A percentile compares a stretch with the other conserved stretches of the same genome.
phyloP scores from a whole-genome alignment of 2,329 filamentous ascomycete genomes.

The Dactylella cylindrospora region DNA sequence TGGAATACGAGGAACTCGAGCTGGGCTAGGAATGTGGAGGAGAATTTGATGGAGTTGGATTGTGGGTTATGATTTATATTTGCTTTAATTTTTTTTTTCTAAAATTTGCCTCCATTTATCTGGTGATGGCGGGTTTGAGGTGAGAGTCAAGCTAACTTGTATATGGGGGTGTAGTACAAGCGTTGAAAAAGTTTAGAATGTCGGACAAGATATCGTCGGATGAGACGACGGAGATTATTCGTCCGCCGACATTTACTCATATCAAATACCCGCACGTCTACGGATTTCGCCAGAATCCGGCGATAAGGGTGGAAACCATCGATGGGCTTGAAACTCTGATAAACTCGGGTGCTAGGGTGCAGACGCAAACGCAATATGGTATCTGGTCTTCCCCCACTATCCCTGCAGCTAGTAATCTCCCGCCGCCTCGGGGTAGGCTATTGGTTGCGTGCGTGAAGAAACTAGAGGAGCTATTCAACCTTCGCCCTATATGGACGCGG shows the following conservation, averaged over 20 bases:
- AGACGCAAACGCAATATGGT: constrained; percentile 62
- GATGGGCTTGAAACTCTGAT: constrained; percentile 62
- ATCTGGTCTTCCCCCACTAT: constrained; percentile 64
- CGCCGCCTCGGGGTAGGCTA: constrained; percentile 56
- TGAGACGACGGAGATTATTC: constrained; percentile 69
- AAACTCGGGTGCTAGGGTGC: constrained; percentile 61
- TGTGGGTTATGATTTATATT: constrained; percentile 56
- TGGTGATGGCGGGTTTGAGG: constrained; percentile 53
- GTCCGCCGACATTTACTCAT: constrained; percentile 75
- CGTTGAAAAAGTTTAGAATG: constrained; percentile 67
- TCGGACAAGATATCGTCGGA: constrained; percentile 63
- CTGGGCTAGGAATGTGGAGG: constrained; percentile 70
- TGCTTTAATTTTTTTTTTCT: neutral
- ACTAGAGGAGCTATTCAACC: constrained; percentile 66
- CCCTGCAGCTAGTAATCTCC: constrained; percentile 63
- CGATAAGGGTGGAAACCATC: constrained; percentile 64
- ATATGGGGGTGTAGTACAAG: constrained; percentile 26
- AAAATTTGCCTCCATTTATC: constrained; percentile 8
- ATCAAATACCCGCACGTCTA: constrained; percentile 67
- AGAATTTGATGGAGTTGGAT: constrained; percentile 70
- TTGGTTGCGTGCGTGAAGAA: constrained; percentile 51
- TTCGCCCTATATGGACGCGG: constrained; percentile 82
- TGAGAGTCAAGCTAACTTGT: constrained; percentile 51
- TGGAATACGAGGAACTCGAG: constrained; percentile 63
- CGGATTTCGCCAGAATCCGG: constrained; percentile 82